These are phyloP conservation scores for Trichomonas tenax DNA, from an alignment of 208 protist genomes.

Conservation along the genomic window DNA sequence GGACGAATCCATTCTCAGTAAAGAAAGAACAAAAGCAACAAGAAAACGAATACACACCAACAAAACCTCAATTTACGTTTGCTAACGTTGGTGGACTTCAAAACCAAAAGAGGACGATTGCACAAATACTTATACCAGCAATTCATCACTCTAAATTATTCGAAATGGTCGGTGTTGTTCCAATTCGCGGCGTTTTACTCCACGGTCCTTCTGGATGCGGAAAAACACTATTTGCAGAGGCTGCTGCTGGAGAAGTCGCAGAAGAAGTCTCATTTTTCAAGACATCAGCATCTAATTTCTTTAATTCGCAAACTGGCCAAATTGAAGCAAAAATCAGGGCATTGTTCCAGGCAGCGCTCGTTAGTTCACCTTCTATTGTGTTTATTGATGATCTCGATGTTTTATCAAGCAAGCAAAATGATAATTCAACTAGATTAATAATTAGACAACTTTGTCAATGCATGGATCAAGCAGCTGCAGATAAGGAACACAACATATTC, in stretches of 20 bases:
- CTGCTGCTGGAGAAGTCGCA: background rate
- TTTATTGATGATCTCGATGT: constrained; percentile 27
- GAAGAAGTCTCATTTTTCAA: background rate
- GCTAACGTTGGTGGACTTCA: background rate
- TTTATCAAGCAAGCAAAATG: background rate
- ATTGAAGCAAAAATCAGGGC: background rate
- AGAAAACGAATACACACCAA: background rate
- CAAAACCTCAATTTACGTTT: background rate
- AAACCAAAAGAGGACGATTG: background rate
- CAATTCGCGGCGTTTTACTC: constrained; percentile 6
- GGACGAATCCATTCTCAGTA: background rate
- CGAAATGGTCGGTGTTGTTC: background rate
- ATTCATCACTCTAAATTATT: background rate
- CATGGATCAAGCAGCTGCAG: background rate
- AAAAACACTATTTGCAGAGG: constrained; percentile 24
- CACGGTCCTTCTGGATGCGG: constrained; percentile 26
- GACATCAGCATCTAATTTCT: background rate
- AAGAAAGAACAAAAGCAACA: background rate
- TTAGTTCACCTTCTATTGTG: background rate
- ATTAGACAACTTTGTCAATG: background rate
- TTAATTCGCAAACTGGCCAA: background rate
- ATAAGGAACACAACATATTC: background rate
- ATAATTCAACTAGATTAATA: background rate
- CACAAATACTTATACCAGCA: background rate
- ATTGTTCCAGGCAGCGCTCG: background rate